phyloP scores from a whole-genome alignment of 1,139 yeast genomes.

The Magnusiomyces tetraspermus region DNA sequence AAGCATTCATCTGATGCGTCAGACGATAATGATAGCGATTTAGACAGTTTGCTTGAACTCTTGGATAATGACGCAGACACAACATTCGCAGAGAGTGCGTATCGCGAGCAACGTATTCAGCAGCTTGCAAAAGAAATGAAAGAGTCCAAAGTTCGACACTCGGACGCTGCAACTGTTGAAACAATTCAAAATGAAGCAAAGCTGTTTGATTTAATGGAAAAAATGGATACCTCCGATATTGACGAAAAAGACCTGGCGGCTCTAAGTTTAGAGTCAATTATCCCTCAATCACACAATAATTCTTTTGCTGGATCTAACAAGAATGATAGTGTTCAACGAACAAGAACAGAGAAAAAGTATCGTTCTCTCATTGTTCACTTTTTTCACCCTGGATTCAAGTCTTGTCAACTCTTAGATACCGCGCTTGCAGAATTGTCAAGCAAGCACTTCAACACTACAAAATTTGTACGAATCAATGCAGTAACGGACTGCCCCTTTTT shows the following conservation, averaged over 20 bases:
- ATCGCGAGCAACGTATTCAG: constrained; percentile 57
- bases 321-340: constrained; percentile 33
- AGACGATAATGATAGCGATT: constrained; percentile 21
- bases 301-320: neutral
- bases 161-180: constrained; percentile 6
- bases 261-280: neutral
- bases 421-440: constrained; percentile 39
- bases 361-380: constrained; percentile 51
- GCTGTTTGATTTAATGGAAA: constrained; percentile 10
- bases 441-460: constrained; percentile 44
- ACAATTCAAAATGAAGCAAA: constrained; percentile 11
- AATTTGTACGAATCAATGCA: constrained; percentile 52
- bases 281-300: neutral
- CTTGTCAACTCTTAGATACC: constrained; percentile 52
- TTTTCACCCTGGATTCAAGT: constrained; percentile 48
- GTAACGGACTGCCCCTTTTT: constrained; percentile 56
- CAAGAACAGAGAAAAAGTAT: constrained; percentile 38
- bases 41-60: constrained; percentile 31
- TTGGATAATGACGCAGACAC: constrained; percentile 65
- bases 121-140: constrained; percentile 8
- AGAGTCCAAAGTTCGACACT: neutral
- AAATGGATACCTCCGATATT: constrained; percentile 2
- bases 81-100: constrained; percentile 30
- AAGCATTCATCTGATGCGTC: constrained; percentile 10
- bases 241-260: neutral